Base-by-base conservation (phyloP, 345 rosid genomes). In the Jatropha curcas region DNA sequence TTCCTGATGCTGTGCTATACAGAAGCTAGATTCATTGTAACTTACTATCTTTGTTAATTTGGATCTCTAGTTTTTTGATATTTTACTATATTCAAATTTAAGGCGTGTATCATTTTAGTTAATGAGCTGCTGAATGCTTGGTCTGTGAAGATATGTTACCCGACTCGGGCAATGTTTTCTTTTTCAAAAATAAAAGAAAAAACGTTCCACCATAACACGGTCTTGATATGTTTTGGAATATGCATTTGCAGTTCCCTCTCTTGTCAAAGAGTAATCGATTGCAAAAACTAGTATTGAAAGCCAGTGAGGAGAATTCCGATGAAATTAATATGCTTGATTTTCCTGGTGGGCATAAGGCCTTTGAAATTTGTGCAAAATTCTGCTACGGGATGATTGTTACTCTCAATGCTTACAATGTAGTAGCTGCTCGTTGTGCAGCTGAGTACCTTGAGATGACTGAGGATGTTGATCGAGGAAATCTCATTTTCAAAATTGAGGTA, bases 381-480 rank as follows among this genome's bases (percentile, higher is more conserved):
- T 94, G 98, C 86, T 94, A 94, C 69, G 97, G 94, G 45, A 90
- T 94, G 91, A 89, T 81, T 0, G 97, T 94, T 28, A 92, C 91
- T 1, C 92, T 94, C 45, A 94, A 88, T 80, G 93, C 97, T 48
- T 89, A 86, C 82, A 89, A 90, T 76, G 93, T 94, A 69, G 92
- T 88, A 7, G 91, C 95, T 65, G 88, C 88, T 62, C 88, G 97
- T 31, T 94, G 98, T 39, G 97, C 94, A 2, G 97, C 98, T 4
- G 93, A 92, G 82, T 92, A 88, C 82, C 94, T 94, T 71, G 97
- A 94, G 80, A 92, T 94, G 98, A 89, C 87, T 5, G 98, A 92
- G 77, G 91, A 85, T 71, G 84, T 86, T 73, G 97, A 94, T 45
- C 77, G 88, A 59, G 91, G 96, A 71, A 94, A 94, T 76, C 87